phyloP scores from a whole-genome alignment of 345 rosid genomes.

The Gossypium sturtianum region DNA sequence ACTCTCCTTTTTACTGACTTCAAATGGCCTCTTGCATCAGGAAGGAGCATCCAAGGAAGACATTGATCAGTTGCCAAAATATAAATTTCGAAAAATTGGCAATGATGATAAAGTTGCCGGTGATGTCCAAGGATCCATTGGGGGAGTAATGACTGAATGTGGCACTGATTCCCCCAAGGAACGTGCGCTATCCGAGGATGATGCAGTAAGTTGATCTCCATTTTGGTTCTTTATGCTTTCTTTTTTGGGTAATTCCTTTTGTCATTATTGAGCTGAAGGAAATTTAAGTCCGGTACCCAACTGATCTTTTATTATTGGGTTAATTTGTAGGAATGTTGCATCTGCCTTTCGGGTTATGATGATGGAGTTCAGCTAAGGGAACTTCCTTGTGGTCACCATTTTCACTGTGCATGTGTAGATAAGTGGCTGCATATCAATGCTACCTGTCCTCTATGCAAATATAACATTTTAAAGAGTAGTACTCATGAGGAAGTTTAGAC shows the following conservation, averaged over 20 bases:
- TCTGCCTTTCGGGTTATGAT: constrained; percentile 78
- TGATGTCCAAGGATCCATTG: constrained; percentile 38
- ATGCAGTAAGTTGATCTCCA: constrained; percentile 53
- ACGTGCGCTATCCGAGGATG: constrained; percentile 57
- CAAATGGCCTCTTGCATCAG: constrained; percentile 29
- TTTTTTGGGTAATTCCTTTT: background rate
- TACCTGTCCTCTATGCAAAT: constrained; percentile 96
- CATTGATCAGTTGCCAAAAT: constrained; percentile 72
- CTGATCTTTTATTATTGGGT: constrained; percentile 9
- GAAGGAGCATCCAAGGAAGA: constrained; percentile 95
- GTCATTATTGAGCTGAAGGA: background rate
- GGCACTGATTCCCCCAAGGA: constrained; percentile 63
- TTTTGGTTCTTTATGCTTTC: background rate
- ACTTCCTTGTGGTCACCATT: constrained; percentile 93
- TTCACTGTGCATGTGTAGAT: constrained; percentile 84
- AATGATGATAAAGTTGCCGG: constrained; percentile 41
- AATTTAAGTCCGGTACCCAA: background rate
- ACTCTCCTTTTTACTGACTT: background rate
- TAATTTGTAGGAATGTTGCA: constrained; percentile 79
- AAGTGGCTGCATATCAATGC: constrained; percentile 93
- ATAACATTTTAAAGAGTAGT: constrained; percentile 77
- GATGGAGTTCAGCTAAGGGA: constrained; percentile 86
- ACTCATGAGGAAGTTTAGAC: constrained; percentile 60
- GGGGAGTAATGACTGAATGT: constrained; percentile 85
- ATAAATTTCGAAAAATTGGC: constrained; percentile 51